These are phyloP conservation scores for Pythium scleroteichum DNA, from an alignment of 352 stramenopile genomes.

Conservation along the genomic window DNA sequence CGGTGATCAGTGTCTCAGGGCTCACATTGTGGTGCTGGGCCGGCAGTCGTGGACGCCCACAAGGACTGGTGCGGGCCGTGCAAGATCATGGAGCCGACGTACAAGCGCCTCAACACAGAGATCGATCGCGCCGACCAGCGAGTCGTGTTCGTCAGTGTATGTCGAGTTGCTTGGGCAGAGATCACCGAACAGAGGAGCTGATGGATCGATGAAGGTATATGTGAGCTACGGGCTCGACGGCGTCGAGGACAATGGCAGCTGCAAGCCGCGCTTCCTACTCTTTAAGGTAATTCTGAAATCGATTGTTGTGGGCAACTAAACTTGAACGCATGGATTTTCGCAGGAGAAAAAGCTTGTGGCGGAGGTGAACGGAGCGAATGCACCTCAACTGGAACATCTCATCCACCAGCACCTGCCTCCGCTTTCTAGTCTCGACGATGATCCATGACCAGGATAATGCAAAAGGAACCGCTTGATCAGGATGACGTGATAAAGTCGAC, in stretches of 20 bases:
- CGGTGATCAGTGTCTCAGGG: neutral
- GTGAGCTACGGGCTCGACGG: conserved; percentile 49
- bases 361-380: conserved; percentile 60
- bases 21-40: neutral
- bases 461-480: neutral
- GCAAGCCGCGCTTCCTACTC: conserved; percentile 68
- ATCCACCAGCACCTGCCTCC: conserved; percentile 64
- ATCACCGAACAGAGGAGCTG: neutral
- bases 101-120: conserved; percentile 60
- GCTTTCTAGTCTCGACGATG: conserved; percentile 52
- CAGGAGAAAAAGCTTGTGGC: conserved; percentile 62
- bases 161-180: neutral
- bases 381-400: conserved; percentile 59
- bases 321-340: conserved; percentile 1
- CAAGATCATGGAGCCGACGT: conserved; percentile 78
- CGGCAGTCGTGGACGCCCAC: conserved; percentile 61
- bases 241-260: conserved; percentile 56
- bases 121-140: conserved; percentile 58
- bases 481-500: neutral
- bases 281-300: conserved; percentile 37
- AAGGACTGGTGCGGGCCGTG: conserved; percentile 75
- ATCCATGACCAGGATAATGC: conserved; percentile 27
- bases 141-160: conserved; percentile 55
- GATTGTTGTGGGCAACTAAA: neutral
- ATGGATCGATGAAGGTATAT: conserved; percentile 36